Conservation (phyloP, 805 yeast species). For the Metschnikowia picachoensis region DNA sequence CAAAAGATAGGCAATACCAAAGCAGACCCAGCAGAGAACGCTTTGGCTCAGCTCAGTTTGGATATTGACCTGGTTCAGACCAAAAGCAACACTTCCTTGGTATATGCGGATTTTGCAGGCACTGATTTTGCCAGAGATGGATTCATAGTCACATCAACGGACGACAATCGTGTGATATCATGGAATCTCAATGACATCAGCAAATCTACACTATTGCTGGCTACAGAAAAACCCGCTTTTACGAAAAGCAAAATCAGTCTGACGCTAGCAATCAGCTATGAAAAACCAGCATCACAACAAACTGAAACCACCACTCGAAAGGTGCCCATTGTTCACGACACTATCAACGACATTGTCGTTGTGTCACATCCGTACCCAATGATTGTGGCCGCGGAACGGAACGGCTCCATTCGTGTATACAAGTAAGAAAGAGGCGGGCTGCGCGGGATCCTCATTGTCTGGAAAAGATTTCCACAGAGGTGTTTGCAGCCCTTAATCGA, state of each 20-base stretch:
- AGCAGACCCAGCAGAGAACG: slow-evolving; percentile 17
- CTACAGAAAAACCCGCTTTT: slow-evolving; percentile 3
- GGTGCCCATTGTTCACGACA: slow-evolving; percentile 44
- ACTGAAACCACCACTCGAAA: background rate
- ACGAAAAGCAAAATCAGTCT: slow-evolving; percentile 13
- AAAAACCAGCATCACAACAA: slow-evolving; percentile 2
- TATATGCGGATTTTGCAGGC: background rate
- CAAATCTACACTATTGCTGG: slow-evolving; percentile 5
- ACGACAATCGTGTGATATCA: slow-evolving; percentile 24
- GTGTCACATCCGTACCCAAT: slow-evolving; percentile 51
- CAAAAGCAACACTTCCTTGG: slow-evolving; percentile 8
- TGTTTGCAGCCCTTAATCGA: background rate
- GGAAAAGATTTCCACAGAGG: background rate
- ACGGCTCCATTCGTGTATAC: slow-evolving; percentile 62
- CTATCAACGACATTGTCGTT: slow-evolving; percentile 46
- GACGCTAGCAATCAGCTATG: slow-evolving; percentile 16
- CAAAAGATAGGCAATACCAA: slow-evolving; percentile 19
- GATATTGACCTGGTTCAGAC: slow-evolving; percentile 15
- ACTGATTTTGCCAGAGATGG: slow-evolving; percentile 6
- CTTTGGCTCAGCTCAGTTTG: slow-evolving; percentile 18
- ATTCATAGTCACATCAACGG: slow-evolving; percentile 25
- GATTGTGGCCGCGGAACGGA: slow-evolving; percentile 62
- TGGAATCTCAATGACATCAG: slow-evolving; percentile 25
- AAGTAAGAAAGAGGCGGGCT: slow-evolving; percentile 24
- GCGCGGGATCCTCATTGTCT: slow-evolving; percentile 3